phyloP scores from a whole-genome alignment of 164 flowering plant genomes.

The Piper betle region DNA sequence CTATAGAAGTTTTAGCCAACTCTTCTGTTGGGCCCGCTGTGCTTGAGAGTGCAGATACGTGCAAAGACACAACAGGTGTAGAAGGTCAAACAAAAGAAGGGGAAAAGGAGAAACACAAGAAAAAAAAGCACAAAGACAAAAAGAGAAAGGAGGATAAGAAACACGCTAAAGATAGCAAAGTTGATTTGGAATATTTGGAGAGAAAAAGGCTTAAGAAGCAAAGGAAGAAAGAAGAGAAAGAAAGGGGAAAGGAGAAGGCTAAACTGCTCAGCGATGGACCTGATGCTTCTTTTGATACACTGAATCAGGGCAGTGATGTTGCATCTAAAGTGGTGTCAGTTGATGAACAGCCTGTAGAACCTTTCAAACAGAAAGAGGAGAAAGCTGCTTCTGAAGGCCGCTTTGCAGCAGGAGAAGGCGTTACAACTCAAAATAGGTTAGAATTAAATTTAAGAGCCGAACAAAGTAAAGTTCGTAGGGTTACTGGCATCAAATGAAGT shows the following conservation, averaged over 20 bases:
- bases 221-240: conserved; percentile 55
- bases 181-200: conserved; percentile 65
- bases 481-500: not conserved
- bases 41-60: conserved; percentile 12
- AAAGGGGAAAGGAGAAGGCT: conserved; percentile 32
- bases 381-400: conserved; percentile 1
- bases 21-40: conserved; percentile 31
- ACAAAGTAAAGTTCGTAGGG: not conserved
- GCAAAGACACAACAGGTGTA: conserved; percentile 14
- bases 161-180: conserved; percentile 25
- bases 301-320: not conserved
- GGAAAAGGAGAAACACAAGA: conserved; percentile 37
- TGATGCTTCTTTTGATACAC: not conserved
- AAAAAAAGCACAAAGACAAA: conserved; percentile 40
- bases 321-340: not conserved
- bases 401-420: conserved; percentile 15
- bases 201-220: conserved; percentile 69
- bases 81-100: conserved; percentile 8
- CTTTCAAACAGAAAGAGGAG: not conserved
- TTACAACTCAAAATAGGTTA: conserved; percentile 5
- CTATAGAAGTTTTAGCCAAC: conserved; percentile 23
- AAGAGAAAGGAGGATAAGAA: conserved; percentile 40
- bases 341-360: no score
- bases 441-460: conserved; percentile 9
- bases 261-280: conserved; percentile 10